Evolutionary conservation across 2,329 filamentous ascomycete genomes (phyloP).

Genomic region (Hymenoscyphus albidus): DNA sequence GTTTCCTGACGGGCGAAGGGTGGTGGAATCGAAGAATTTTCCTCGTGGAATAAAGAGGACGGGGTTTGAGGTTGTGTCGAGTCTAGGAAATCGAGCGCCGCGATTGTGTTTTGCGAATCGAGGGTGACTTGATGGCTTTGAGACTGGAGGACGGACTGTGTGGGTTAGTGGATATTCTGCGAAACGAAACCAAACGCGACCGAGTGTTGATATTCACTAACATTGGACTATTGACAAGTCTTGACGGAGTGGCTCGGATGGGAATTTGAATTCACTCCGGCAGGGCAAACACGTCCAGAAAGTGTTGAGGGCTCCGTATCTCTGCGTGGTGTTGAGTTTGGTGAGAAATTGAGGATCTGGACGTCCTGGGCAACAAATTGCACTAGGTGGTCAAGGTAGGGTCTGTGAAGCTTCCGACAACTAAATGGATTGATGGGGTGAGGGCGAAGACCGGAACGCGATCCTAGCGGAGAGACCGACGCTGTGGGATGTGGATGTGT

Average conservation of each 20-base stretch:
- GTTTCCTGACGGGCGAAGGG: neutral
- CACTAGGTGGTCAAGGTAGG: neutral
- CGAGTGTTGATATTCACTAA: neutral
- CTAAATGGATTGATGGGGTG: neutral
- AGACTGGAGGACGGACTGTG: neutral
- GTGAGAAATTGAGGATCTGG: neutral
- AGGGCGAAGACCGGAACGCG: conserved; percentile 5
- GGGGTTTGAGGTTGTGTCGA: conserved; percentile 3
- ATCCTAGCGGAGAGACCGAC: conserved; percentile 9
- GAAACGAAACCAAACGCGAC: no score
- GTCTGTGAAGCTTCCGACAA: neutral
- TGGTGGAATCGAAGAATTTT: conserved; percentile 1
- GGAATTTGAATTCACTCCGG: neutral
- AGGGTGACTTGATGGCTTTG: neutral
- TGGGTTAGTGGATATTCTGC: conserved; percentile 1
- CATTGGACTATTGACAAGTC: neutral
- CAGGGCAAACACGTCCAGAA: neutral
- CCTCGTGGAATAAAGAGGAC: conserved; percentile 3
- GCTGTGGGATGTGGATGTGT: conserved; percentile 1
- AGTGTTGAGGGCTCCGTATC: neutral
- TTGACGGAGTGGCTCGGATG: neutral
- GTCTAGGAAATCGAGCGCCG: conserved; percentile 5
- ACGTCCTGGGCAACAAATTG: neutral
- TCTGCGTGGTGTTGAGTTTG: conserved; percentile 7
- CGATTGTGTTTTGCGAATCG: neutral